phyloP scores from a whole-genome alignment of 1,139 yeast species.

The Scheffersomyces parashehatae region DNA sequence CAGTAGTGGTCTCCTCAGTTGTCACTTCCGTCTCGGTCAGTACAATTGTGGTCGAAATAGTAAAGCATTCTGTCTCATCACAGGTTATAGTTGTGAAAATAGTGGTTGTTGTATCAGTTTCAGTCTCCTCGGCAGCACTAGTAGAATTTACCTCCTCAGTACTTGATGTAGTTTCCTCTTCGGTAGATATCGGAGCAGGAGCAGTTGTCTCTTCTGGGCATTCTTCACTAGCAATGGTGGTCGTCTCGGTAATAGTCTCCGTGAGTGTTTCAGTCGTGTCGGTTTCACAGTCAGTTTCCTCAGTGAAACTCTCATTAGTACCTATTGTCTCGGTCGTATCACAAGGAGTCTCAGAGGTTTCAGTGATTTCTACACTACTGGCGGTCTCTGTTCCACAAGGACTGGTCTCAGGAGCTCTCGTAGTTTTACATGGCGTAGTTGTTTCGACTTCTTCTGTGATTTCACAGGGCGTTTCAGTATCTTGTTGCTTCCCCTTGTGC shows the following conservation, averaged over 20 bases:
- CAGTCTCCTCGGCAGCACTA: not conserved
- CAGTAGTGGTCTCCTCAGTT: not conserved
- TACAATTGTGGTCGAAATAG: not conserved
- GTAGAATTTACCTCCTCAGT: too few species aligned
- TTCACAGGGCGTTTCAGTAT: not conserved
- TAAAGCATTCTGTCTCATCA: not conserved
- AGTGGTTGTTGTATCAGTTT: not conserved
- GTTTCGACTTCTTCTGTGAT: not conserved
- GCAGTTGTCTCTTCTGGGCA: too few species aligned
- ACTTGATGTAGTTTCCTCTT: too few species aligned
- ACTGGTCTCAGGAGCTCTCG: not conserved
- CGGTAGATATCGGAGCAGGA: too few species aligned
- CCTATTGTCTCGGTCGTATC: too few species aligned
- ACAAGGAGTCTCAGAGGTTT: not conserved
- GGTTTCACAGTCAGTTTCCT: too few species aligned
- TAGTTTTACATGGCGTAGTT: not conserved
- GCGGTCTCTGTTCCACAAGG: not conserved
- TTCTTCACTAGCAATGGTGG: too few species aligned
- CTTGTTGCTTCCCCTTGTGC: too few species aligned
- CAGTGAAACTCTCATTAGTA: too few species aligned
- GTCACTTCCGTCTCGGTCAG: not conserved
- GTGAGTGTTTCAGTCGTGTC: too few species aligned
- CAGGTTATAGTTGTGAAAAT: not conserved
- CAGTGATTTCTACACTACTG: not conserved
- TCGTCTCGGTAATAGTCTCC: too few species aligned